Base-by-base conservation (phyloP, 805 yeast species). In the Cyberlindnera misumaiensis region DNA sequence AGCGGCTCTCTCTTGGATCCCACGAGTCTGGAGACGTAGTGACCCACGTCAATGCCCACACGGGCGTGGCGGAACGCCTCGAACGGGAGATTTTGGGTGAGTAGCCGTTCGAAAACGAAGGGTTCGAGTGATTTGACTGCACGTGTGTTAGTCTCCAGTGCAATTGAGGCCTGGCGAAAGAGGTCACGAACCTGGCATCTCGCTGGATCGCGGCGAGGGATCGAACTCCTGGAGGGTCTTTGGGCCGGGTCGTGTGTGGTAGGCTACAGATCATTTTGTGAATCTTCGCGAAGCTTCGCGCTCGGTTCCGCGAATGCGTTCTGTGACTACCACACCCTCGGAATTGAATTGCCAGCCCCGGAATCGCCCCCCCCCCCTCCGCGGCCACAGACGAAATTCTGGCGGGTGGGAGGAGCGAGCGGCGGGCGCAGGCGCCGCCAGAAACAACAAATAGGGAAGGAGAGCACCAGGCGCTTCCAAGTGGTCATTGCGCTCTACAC, bases 41-140 rank as follows among this genome's bases (percentile, higher is more conserved):
- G 88, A 47, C 77, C 83, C 11, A 80, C 93, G 56, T 88, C 96
- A 32, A 87, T 83, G 40, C 95, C 96, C 36, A 87, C 63, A 12
- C 80, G 73, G 20, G 89, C 73, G 51, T 79, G 77, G 40, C 68
- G 73, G 41, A 87, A 64, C 4, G 76, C 63, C 28, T 81, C 83
- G 49, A 86, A 65, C 11, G 90, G 79, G 45, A 73, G 63, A 14
- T 78, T 67, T 35, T 71, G 67, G 34, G 77, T 79, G 32, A 82
- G 61, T 42, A 79, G 73, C 43, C 81, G 72, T 47, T 86, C 95
- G 49, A 77, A 76, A 32, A 82, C 65, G 55, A 70, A 79, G 3
- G 82, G 68, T 52, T 84, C 93, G 41, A 84, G 68, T 3, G 86
- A 72, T 53, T 65, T 72, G 49, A 76, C 70, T 55, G 63, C 14